A percentile compares a stretch with the other conserved stretches of the same genome.
These are phyloP conservation scores for Zhuliangozyma parablackwelliae DNA, from an alignment of 1,139 yeast genomes.

Conservation along the genomic window DNA sequence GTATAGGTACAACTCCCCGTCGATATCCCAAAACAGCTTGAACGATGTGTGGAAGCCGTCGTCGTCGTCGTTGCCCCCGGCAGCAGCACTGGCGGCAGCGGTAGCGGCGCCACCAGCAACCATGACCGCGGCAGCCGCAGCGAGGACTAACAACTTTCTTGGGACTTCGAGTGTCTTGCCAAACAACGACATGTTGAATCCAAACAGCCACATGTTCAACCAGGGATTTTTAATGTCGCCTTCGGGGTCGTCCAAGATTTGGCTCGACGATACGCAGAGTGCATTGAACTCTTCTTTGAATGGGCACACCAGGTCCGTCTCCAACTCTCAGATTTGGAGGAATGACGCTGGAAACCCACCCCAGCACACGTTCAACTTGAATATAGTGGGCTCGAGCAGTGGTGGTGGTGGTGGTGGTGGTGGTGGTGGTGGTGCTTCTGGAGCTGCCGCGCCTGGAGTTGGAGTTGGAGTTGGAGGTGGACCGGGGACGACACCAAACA, in stretches of 20 bases:
- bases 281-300: neutral
- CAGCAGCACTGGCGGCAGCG: no score
- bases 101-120: no score
- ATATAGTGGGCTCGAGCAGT: neutral
- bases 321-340: conserved; percentile 28
- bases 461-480: no score
- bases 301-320: conserved; percentile 20
- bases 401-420: neutral
- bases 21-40: conserved; percentile 11
- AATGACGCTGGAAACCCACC: conserved; percentile 13
- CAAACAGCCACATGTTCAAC: neutral
- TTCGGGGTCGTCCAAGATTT: conserved; percentile 9
- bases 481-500: neutral
- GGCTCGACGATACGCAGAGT: conserved; percentile 10
- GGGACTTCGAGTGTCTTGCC: neutral
- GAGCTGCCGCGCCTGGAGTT: no score
- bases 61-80: neutral
- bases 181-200: neutral
- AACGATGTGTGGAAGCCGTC: conserved; percentile 10
- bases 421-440: no score
- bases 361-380: neutral
- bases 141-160: neutral
- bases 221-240: conserved; percentile 11
- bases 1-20: conserved; percentile 15
- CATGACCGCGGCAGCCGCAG: neutral